phyloP scores from a whole-genome alignment of 1,284 basidiomycete species.

The Pseudozyma tsukubaensis region DNA sequence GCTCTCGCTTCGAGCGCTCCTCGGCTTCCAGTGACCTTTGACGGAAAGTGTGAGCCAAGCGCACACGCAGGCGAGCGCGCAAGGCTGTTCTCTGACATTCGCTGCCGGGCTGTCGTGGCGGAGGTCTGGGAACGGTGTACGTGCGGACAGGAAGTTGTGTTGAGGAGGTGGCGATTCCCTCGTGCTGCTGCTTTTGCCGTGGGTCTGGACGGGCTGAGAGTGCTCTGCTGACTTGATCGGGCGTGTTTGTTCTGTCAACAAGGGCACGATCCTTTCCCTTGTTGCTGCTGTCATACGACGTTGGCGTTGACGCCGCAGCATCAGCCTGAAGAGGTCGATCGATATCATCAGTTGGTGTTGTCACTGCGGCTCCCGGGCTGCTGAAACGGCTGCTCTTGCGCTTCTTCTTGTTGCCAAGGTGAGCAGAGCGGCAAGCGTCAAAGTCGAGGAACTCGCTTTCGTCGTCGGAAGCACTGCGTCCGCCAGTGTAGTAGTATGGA shows the following conservation, averaged over 20 bases:
- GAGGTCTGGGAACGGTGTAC: constrained; percentile 6
- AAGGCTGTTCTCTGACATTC: constrained; percentile 12
- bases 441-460: constrained; percentile 36
- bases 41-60: constrained; percentile 15
- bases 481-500: constrained; percentile 10
- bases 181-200: constrained; percentile 1
- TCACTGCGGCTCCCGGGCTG: background rate
- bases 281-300: background rate
- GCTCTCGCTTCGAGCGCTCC: constrained; percentile 10
- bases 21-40: constrained; percentile 7
- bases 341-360: background rate
- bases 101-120: constrained; percentile 19
- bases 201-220: background rate
- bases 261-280: constrained; percentile 12
- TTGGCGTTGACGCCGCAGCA: background rate
- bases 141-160: background rate
- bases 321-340: constrained; percentile 3
- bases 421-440: constrained; percentile 35
- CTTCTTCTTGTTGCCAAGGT: constrained; percentile 58
- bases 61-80: constrained; percentile 25
- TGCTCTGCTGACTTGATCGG: too few species aligned
- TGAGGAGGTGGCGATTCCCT: background rate
- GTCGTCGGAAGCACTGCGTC: constrained; percentile 22
- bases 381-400: constrained; percentile 50
- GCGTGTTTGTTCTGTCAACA: constrained; percentile 19